Conservation (phyloP, 345 rosid species). For the Bretschneidera sinensis region DNA sequence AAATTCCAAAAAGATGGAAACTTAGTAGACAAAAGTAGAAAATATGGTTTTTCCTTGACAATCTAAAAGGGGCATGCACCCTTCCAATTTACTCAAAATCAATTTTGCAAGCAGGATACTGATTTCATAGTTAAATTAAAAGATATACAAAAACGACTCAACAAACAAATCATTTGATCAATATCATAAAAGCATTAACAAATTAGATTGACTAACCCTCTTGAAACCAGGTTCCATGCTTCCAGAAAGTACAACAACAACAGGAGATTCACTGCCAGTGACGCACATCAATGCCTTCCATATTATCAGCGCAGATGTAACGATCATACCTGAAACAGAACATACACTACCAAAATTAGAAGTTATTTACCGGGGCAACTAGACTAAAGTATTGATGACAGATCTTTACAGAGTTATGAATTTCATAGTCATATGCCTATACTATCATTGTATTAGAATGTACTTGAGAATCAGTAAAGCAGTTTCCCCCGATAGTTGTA, state of each 20-base stretch:
- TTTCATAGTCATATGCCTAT: background rate
- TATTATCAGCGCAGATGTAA: constrained; percentile 88
- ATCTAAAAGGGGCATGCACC: no score
- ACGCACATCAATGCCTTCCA: constrained; percentile 96
- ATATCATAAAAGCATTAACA: background rate
- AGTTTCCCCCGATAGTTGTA: no score
- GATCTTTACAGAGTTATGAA: background rate
- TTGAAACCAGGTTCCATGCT: constrained; percentile 99
- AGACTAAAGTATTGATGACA: background rate
- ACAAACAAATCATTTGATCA: background rate
- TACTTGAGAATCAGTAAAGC: no score
- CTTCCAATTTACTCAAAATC: no score
- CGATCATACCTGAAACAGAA: constrained; percentile 73
- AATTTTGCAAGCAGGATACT: background rate
- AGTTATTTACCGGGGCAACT: no score
- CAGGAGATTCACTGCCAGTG: constrained; percentile 99
- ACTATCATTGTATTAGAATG: no score
- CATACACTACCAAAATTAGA: constrained; percentile 1
- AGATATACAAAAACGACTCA: background rate
- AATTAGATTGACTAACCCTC: constrained; percentile 48
- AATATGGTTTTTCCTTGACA: no score
- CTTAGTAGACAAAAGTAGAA: no score
- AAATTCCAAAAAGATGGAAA: background rate
- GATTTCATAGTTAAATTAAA: no score
- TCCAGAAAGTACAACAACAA: constrained; percentile 94